Percentiles rank a stretch among this genome's conserved stretches.
These are phyloP conservation scores for Chenopodium quinoa DNA, from an alignment of 148 eudicot species.

Conservation along the genomic window DNA sequence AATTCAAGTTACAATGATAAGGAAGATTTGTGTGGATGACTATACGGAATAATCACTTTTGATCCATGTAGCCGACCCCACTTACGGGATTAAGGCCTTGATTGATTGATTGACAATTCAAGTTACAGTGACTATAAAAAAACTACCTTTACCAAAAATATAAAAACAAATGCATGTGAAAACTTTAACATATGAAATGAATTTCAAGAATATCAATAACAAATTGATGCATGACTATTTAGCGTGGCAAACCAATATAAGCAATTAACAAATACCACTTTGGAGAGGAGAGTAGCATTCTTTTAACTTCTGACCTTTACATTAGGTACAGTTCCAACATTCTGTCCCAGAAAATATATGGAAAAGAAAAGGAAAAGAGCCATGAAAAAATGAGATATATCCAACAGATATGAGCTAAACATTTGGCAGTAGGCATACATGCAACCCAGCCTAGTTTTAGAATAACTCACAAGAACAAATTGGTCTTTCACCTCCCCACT, in stretches of 20 bases:
- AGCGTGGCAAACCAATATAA: not conserved
- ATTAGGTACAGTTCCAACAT: not conserved
- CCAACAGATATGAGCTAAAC: not conserved
- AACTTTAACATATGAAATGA: not conserved
- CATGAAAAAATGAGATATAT: no score
- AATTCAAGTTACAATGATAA: no score
- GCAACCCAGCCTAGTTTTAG: not conserved
- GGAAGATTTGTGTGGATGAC: no score
- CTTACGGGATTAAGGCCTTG: no score
- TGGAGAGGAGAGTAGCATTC: not conserved
- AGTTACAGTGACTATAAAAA: no score
- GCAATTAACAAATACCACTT: not conserved
- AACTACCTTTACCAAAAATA: not conserved
- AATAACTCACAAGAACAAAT: not conserved
- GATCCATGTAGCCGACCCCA: no score
- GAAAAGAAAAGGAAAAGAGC: not conserved
- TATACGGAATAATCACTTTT: no score
- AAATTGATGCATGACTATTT: not conserved
- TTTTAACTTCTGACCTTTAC: not conserved
- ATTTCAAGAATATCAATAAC: not conserved
- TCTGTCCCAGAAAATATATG: not conserved
- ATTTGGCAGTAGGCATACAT: not conserved
- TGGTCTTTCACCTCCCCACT: not conserved
- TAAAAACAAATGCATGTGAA: not conserved
- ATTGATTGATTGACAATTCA: no score